phyloP scores from a whole-genome alignment of 805 yeast species.

The Sugiyamaella americana region DNA sequence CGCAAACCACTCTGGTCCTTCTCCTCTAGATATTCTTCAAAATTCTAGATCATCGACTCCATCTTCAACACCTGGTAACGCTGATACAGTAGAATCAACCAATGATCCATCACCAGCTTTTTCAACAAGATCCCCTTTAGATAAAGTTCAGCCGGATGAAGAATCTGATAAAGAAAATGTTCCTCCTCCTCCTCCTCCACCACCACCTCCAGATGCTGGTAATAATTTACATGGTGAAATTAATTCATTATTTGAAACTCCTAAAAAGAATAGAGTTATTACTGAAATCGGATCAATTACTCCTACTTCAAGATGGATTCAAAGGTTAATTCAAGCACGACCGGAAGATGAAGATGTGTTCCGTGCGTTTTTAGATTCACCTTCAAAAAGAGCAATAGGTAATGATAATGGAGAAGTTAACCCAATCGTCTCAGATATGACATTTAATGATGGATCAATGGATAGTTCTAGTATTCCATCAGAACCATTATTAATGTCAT shows the following conservation, averaged over 20 bases:
- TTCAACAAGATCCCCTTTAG: too few species aligned
- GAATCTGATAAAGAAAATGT: constrained; percentile 16
- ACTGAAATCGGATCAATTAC: constrained; percentile 5
- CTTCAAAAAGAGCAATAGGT: constrained; percentile 8
- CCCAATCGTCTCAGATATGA: constrained; percentile 8
- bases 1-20: not conserved
- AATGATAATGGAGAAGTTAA: constrained; percentile 2
- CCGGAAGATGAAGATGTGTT: constrained; percentile 19
- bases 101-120: not conserved
- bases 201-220: constrained; percentile 9
- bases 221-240: constrained; percentile 6
- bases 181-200: constrained; percentile 16
- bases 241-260: constrained; percentile 15
- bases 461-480: constrained; percentile 1
- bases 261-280: constrained; percentile 6
- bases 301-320: constrained; percentile 16
- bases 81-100: too few species aligned
- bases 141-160: too few species aligned
- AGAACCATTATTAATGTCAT: constrained; percentile 9
- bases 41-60: not conserved
- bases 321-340: constrained; percentile 13
- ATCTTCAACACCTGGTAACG: too few species aligned
- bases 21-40: not conserved
- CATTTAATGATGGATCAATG: constrained; percentile 5
- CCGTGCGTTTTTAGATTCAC: constrained; percentile 17